A percentile compares a stretch with the other conserved stretches of the same genome.
phyloP scores from a whole-genome alignment of 345 rosid genomes.

The Gynandropsis gynandra region DNA sequence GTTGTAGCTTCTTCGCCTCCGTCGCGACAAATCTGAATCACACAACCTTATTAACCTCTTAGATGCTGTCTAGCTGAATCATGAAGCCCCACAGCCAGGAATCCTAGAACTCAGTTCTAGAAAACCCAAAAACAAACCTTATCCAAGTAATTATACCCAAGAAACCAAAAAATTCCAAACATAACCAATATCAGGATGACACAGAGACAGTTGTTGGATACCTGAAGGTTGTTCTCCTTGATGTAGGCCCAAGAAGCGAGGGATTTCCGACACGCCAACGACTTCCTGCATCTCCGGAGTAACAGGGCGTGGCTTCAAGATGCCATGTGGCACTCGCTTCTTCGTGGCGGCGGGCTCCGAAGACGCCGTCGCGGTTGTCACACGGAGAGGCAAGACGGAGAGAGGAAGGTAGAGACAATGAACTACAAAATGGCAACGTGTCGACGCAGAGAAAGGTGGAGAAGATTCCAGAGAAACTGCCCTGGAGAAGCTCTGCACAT shows the following conservation, averaged over 20 bases:
- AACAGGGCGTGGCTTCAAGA: conserved; percentile 77
- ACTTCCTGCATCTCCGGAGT: conserved; percentile 82
- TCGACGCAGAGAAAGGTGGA: conserved; percentile 37
- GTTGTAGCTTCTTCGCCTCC: too few species aligned
- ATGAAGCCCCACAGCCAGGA: neutral
- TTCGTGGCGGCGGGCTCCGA: conserved; percentile 40
- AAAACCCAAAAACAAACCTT: conserved; percentile 4
- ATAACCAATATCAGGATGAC: neutral
- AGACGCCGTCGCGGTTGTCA: conserved; percentile 53
- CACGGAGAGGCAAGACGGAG: conserved; percentile 18
- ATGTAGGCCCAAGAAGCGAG: conserved; percentile 96
- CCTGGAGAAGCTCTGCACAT: too few species aligned
- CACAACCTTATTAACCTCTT: conserved; percentile 15
- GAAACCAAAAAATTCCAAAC: neutral
- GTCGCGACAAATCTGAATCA: too few species aligned
- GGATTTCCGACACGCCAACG: conserved; percentile 70
- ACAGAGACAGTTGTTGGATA: conserved; percentile 9
- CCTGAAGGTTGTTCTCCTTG: conserved; percentile 86
- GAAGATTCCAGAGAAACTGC: conserved; percentile 37
- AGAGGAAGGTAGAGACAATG: conserved; percentile 16
- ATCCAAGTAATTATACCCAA: neutral
- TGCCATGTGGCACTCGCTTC: conserved; percentile 59
- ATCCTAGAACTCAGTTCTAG: conserved; percentile 1
- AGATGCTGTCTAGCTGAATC: neutral
- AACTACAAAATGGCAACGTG: conserved; percentile 27